Percentiles rank a stretch among this genome's conserved stretches.
Conservation (phyloP, 176 grass and related monocot genomes). For the Saccharum officinarum region DNA sequence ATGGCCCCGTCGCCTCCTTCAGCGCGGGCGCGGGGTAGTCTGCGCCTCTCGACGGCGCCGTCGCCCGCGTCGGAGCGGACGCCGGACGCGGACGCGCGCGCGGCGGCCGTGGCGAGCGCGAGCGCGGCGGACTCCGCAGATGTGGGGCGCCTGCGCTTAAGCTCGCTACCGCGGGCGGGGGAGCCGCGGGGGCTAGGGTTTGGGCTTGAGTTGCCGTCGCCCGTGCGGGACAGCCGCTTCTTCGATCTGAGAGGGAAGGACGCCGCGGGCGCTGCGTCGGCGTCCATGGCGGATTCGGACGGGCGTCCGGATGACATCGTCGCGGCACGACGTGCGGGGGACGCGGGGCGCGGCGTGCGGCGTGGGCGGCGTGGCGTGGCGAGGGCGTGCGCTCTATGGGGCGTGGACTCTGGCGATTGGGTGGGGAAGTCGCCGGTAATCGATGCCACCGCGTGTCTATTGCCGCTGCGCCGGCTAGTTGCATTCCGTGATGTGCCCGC, state of each 20-base stretch:
- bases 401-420: background rate
- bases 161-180: conserved; percentile 30
- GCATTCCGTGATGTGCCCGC: background rate
- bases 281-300: conserved; percentile 38
- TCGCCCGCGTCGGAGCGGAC: background rate
- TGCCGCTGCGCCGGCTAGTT: background rate
- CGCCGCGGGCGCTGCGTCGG: background rate
- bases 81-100: conserved; percentile 20
- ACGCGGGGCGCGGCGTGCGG: background rate
- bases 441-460: background rate
- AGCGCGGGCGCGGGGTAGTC: background rate
- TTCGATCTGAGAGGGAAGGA: conserved; percentile 22
- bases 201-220: conserved; percentile 26
- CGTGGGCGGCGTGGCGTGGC: background rate
- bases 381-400: background rate
- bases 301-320: conserved; percentile 32
- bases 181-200: conserved; percentile 38
- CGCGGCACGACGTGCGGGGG: background rate
- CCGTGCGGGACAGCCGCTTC: conserved; percentile 24
- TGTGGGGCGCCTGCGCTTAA: conserved; percentile 32
- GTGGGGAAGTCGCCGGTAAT: background rate
- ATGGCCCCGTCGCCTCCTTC: conserved; percentile 16
- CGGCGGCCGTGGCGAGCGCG: conserved; percentile 17
- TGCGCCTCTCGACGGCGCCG: background rate
- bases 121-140: conserved; percentile 36